Conservation (phyloP, 495 filamentous ascomycete species). For the Annulohypoxylon stygium region DNA sequence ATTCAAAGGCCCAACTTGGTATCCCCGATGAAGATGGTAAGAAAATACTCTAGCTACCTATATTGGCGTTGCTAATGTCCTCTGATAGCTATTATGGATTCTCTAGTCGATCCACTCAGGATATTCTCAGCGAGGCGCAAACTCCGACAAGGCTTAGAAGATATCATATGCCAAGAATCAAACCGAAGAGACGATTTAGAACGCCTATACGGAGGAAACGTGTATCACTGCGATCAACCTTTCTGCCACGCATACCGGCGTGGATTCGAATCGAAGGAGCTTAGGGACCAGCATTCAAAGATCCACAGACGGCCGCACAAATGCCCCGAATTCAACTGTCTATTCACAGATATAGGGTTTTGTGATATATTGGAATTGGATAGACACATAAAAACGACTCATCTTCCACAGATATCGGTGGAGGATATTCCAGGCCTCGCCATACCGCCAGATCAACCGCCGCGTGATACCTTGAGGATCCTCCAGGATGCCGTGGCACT, state of each 20-base stretch:
- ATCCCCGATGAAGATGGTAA: constrained; percentile 17
- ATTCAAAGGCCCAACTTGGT: constrained; percentile 7
- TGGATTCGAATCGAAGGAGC: constrained; percentile 13
- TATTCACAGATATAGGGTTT: constrained; percentile 34
- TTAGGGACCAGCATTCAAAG: constrained; percentile 16
- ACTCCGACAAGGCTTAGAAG: constrained; percentile 23
- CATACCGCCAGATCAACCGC: background rate
- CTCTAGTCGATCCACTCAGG: constrained; percentile 22
- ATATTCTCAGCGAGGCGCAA: constrained; percentile 16
- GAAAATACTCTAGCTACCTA: background rate
- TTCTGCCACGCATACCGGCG: constrained; percentile 29
- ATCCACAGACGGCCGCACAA: constrained; percentile 27
- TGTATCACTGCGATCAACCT: constrained; percentile 33
- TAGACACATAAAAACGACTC: constrained; percentile 3
- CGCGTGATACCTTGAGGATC: background rate
- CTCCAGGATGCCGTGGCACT: constrained; percentile 13
- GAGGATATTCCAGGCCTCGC: background rate
- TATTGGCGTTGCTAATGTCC: background rate
- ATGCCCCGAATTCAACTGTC: constrained; percentile 12
- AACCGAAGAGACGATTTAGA: background rate
- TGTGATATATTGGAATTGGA: constrained; percentile 3
- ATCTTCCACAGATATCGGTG: background rate
- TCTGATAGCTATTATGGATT: background rate
- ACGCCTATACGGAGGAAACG: constrained; percentile 22
- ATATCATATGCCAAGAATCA: constrained; percentile 8